These are phyloP conservation scores for Delonix regia DNA, from an alignment of 306 rosid genomes.

Conservation along the genomic window DNA sequence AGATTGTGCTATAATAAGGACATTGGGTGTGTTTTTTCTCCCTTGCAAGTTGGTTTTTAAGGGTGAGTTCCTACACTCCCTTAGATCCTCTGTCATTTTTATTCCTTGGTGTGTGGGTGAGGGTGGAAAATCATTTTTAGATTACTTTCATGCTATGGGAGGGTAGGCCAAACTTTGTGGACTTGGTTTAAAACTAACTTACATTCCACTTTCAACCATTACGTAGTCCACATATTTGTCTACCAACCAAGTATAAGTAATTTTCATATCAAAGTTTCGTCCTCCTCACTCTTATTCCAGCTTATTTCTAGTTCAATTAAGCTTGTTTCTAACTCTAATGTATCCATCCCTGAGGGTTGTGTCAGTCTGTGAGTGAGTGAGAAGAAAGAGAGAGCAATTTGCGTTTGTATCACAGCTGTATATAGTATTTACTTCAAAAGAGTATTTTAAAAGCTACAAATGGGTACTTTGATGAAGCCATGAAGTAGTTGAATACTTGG, in stretches of 20 bases:
- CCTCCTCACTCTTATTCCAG: neutral
- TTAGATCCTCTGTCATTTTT: too few relatives aligned
- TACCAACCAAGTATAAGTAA: neutral
- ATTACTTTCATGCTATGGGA: neutral
- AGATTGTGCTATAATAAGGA: too few relatives aligned
- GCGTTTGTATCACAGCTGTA: neutral
- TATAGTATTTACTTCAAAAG: neutral
- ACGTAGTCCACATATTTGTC: neutral
- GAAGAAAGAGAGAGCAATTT: neutral
- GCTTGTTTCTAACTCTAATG: neutral
- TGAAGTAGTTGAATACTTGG: neutral
- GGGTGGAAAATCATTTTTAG: neutral
- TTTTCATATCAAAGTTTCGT: neutral
- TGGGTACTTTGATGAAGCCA: neutral
- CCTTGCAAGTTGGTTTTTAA: too few relatives aligned
- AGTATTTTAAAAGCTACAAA: neutral
- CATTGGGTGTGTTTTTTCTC: too few relatives aligned
- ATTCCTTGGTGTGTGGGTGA: neutral
- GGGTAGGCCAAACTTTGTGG: neutral
- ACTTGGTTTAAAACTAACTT: neutral
- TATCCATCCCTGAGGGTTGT: neutral
- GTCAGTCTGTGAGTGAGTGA: neutral
- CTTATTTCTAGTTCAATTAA: neutral
- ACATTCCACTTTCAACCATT: neutral
- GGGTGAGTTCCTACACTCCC: too few relatives aligned